These are phyloP conservation scores for Leptographium lundbergii DNA, from an alignment of 2,329 filamentous ascomycete genomes.

Conservation along the genomic window DNA sequence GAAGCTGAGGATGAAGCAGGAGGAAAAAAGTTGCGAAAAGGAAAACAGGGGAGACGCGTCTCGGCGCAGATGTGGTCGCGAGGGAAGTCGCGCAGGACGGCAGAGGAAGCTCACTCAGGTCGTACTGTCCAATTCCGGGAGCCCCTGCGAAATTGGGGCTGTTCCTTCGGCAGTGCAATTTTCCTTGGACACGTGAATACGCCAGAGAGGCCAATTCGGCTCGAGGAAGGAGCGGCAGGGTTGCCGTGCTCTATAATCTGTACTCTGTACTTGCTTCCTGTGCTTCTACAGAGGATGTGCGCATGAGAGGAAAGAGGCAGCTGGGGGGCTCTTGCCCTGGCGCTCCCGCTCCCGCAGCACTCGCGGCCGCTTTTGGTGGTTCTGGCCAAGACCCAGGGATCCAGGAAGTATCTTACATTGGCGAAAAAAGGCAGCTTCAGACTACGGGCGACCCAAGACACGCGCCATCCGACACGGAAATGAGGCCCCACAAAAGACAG, in stretches of 20 bases:
- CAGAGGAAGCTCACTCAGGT: not conserved
- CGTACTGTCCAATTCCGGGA: not conserved
- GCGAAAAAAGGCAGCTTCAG: not conserved
- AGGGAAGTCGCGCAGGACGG: not conserved
- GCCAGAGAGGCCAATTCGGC: not conserved
- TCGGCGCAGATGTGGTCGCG: not conserved
- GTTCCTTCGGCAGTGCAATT: not conserved
- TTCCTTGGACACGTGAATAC: not conserved
- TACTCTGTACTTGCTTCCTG: not conserved
- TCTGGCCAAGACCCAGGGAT: not conserved
- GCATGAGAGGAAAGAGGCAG: not conserved
- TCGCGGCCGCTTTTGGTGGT: not conserved
- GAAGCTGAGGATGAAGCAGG: not conserved
- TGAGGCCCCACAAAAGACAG: not conserved
- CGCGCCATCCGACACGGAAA: not conserved
- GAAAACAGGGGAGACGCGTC: not conserved
- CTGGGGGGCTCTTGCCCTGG: not conserved
- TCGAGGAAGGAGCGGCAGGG: not conserved
- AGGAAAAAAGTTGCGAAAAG: not conserved
- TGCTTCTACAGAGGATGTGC: not conserved
- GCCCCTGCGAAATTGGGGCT: not conserved
- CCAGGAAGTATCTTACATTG: not conserved
- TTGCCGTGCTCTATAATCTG: too few species aligned
- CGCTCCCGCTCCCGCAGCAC: conserved; percentile 8
- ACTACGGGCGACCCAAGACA: not conserved